Evolutionary conservation across 768 basidiomycete species (phyloP), one percentile per base, ranked within the genome.

Genomic region (Termitomyces sp.): DNA sequence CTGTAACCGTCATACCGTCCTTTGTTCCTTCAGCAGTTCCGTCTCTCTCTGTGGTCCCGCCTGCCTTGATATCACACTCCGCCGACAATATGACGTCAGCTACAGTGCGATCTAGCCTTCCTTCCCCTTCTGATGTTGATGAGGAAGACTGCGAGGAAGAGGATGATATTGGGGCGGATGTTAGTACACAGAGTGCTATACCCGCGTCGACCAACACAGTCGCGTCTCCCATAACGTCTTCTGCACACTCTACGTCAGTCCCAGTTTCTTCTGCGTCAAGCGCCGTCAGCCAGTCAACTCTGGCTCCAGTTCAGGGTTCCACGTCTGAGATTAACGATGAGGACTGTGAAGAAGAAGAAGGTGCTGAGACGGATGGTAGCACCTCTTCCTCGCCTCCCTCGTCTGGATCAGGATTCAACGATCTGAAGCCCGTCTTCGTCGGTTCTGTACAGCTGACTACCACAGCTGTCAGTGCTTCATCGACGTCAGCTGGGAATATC

Each of bases 71-170:
- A 4, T 27, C n/a, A 15, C 52, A 18, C 18, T 39, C 52, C 18
- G 30, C 24, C 11, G 24, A 2, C 8, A 22, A 36, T 12, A 57
- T 47, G 33, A 15, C 33, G 15, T 30, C 34, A 24, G 37, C 39
- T 13, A 15, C 31, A 31, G 58, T 33, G 47, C 24, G 13, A 12
- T 16, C 51, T n/a, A 39, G 7, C 27, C n/a, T 37, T 27, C 33
- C 30, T 37, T 31, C 52, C 13, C 39, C 46, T 46, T 5, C 15
- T 4, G 57, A 44, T 8, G n/a, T 7, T 33, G 27, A 22, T n/a
- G 51, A 53, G 11, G 45, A 49, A 22, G 58, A 54, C 1, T 59
- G 58, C 11, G 52, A 54, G 12, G 57, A 58, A 15, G 58, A 22
- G 9, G 58, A 59, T 15, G 44, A 54, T 53, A n/a, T 37, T 2